Conservation (phyloP, 805 yeast species). For the Zygotorulaspora sp. region DNA sequence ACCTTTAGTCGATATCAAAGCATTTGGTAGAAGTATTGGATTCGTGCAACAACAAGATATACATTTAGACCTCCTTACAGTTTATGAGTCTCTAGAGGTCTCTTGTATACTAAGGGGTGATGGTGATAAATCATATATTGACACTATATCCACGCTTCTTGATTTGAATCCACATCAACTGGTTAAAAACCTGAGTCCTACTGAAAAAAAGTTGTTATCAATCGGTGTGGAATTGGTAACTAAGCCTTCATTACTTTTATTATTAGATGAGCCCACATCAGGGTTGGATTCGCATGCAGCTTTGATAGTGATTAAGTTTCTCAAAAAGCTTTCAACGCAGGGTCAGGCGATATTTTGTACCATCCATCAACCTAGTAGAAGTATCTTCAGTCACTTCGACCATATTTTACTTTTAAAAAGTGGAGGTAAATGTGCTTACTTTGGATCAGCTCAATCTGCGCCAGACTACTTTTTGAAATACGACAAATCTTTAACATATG, state of each 20-base stretch:
- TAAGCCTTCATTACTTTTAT: conserved; percentile 49
- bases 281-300: conserved; percentile 58
- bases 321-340: conserved; percentile 45
- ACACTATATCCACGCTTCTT: conserved; percentile 39
- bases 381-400: conserved; percentile 55
- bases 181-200: conserved; percentile 52
- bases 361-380: conserved; percentile 64
- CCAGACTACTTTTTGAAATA: conserved; percentile 48
- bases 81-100: conserved; percentile 49
- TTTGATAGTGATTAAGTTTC: conserved; percentile 52
- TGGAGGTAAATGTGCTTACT: conserved; percentile 70
- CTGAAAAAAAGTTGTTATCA: conserved; percentile 50
- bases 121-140: conserved; percentile 29
- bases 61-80: conserved; percentile 48
- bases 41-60: conserved; percentile 60
- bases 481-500: conserved; percentile 57
- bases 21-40: conserved; percentile 53
- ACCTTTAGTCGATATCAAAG: conserved; percentile 37
- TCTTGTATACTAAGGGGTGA: conserved; percentile 48
- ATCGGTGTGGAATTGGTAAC: conserved; percentile 55
- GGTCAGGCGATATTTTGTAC: conserved; percentile 60
- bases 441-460: conserved; percentile 66
- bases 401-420: conserved; percentile 55
- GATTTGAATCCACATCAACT: conserved; percentile 41
- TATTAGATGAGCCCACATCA: conserved; percentile 59